Conservation (phyloP, 1,284 basidiomycete genomes). For the Malassezia arunalokei region DNA sequence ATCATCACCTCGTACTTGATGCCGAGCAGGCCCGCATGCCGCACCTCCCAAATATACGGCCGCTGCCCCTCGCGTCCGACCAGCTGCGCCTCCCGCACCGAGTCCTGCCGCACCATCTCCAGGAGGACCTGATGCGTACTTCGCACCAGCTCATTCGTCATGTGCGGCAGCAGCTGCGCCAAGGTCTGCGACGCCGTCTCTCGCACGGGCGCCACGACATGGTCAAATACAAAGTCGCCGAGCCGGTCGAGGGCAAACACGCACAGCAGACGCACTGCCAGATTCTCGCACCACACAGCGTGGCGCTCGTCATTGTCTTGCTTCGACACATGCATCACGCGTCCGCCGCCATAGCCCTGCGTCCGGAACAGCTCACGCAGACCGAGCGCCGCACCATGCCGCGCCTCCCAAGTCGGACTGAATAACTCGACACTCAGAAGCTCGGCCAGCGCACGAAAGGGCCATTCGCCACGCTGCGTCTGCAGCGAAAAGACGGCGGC, state of each 20-base stretch:
- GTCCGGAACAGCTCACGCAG: constrained; percentile 75
- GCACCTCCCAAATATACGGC: constrained; percentile 83
- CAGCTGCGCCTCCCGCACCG: constrained; percentile 14
- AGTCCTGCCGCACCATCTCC: constrained; percentile 85
- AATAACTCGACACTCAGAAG: constrained; percentile 75
- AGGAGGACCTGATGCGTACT: constrained; percentile 73
- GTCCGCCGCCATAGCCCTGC: constrained; percentile 72
- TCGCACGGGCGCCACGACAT: constrained; percentile 90
- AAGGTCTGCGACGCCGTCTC: constrained; percentile 92
- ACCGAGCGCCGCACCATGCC: constrained; percentile 87
- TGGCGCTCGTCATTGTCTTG: constrained; percentile 49
- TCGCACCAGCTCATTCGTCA: constrained; percentile 61
- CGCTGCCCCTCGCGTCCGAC: constrained; percentile 8
- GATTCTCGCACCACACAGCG: constrained; percentile 74
- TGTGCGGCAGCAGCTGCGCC: constrained; percentile 73
- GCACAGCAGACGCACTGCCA: constrained; percentile 74
- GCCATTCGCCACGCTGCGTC: constrained; percentile 59
- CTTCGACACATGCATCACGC: constrained; percentile 34
- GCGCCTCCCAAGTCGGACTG: constrained; percentile 73
- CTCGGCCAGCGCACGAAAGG: constrained; percentile 74
- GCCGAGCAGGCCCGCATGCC: constrained; percentile 89
- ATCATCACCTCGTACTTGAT: constrained; percentile 97
- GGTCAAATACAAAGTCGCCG: constrained; percentile 93
- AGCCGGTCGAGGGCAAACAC: constrained; percentile 93
- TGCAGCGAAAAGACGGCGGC: constrained; percentile 27